Evolutionary conservation across 2,329 filamentous ascomycete genomes (phyloP).

Genomic region (Claviceps monticola): DNA sequence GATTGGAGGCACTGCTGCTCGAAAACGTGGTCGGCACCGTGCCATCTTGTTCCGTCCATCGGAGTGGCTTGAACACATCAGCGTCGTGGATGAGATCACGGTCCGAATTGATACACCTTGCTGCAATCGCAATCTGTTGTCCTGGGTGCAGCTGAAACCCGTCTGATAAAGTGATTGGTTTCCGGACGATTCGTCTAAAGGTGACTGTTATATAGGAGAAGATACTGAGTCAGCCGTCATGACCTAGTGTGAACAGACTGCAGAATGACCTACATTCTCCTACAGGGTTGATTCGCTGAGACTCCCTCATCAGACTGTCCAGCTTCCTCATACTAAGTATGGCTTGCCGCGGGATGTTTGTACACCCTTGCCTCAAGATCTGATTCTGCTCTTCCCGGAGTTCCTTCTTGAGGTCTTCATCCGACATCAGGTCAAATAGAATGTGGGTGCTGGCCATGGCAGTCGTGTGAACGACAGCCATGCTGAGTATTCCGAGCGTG

Average conservation of each 20-base stretch:
- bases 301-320: constrained; percentile 11
- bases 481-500: constrained; percentile 9
- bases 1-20: constrained; percentile 7
- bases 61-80: constrained; percentile 3
- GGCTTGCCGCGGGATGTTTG: constrained; percentile 6
- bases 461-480: constrained; percentile 10
- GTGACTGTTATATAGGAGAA: constrained; percentile 4
- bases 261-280: constrained; percentile 5
- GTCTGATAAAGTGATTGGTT: constrained; percentile 7
- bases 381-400: constrained; percentile 5
- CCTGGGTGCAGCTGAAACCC: constrained; percentile 5
- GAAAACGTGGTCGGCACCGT: constrained; percentile 4
- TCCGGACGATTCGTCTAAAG: constrained; percentile 7
- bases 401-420: background rate
- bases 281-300: constrained; percentile 9
- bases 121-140: constrained; percentile 7
- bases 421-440: constrained; percentile 7
- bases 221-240: background rate
- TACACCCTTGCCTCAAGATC: constrained; percentile 4
- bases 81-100: constrained; percentile 1
- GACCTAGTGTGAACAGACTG: background rate
- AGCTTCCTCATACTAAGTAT: constrained; percentile 11
- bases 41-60: constrained; percentile 4
- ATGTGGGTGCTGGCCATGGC: constrained; percentile 9
- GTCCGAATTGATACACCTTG: constrained; percentile 6